Base-by-base conservation (phyloP, 805 yeast genomes). In the Kodamaea nitidulidarum region DNA sequence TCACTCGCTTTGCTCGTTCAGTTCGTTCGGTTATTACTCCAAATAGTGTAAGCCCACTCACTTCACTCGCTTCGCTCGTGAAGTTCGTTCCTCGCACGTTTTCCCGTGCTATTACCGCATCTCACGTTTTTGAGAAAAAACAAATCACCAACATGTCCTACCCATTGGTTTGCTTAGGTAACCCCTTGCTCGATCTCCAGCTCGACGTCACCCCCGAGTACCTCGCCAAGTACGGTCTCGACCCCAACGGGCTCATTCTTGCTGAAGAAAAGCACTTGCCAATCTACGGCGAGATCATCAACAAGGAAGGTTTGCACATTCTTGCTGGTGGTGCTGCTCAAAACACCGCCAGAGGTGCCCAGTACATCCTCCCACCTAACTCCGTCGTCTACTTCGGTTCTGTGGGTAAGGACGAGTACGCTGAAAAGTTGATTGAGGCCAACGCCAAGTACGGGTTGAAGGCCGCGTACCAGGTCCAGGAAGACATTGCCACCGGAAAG, bases 291-390 rank as follows among this genome's bases (percentile, higher is more conserved):
- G 98, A 93, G 64, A 76, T 86, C 50, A 67, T 88, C 40, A 63
- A 71, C 26, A 69, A 68, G 60, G 70, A 74, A 26, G 76, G 73
- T 43, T 80, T 87, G 46, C 76, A 79, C 54, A 66, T 80, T 45
- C 78, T 91, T 51, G 98, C 99, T 46, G 99, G 99, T 53, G 99
- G 99, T 63, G 99, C 99, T 55, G 98, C 97, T 45, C 99, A 93
- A 72, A 93, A 93, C 74, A 80, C 98, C 48, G 97, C 98, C 42
- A 81, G 99, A 70, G 99, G 96, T 59, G 98, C 98, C 36, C 97
- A 91, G 60, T 91, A 87, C 69, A 65, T 88, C 41, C 75, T 93
- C 37, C 96, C 97, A 44, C 64, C 70, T 34, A 65, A 79, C 52
- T 80, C 91, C 22, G 98, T 93, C 41, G 84, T 83, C 39, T 93